Percentiles rank a stretch among this genome's conserved stretches.
Conservation (phyloP, 768 basidiomycete species). For the Mycena latifolia region DNA sequence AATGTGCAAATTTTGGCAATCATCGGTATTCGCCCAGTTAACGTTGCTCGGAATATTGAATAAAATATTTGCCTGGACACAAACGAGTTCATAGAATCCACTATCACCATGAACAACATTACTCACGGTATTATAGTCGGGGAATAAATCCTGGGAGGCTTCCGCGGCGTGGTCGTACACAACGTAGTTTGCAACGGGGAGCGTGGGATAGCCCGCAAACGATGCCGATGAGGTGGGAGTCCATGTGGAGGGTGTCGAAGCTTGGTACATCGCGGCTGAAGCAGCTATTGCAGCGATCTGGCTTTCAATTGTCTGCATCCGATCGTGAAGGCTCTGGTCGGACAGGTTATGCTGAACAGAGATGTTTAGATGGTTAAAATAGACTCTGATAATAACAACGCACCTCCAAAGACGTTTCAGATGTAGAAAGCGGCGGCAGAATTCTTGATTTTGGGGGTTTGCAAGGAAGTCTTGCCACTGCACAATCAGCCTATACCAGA, state of each 20-base stretch:
- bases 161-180: too few relatives aligned
- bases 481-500: constrained; percentile 12
- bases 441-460: constrained; percentile 4
- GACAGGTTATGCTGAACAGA: neutral
- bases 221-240: neutral
- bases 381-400: neutral
- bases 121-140: too few relatives aligned
- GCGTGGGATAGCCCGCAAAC: neutral
- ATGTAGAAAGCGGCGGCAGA: too few relatives aligned
- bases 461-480: constrained; percentile 3
- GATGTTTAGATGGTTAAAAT: neutral
- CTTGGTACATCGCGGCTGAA: neutral
- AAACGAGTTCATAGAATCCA: neutral
- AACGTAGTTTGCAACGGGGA: neutral
- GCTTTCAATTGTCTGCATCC: constrained; percentile 16
- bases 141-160: too few relatives aligned
- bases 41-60: neutral
- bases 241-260: neutral
- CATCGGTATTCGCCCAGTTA: neutral
- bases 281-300: constrained; percentile 9
- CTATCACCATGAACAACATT: too few relatives aligned
- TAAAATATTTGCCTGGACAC: neutral
- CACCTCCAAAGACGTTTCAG: too few relatives aligned
- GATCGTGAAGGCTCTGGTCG: constrained; percentile 7
- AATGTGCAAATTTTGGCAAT: neutral